A percentile compares a stretch with the other conserved stretches of the same genome.
Conservation (phyloP, 1,139 yeast genomes). For the Blastobotrys aristatus region DNA sequence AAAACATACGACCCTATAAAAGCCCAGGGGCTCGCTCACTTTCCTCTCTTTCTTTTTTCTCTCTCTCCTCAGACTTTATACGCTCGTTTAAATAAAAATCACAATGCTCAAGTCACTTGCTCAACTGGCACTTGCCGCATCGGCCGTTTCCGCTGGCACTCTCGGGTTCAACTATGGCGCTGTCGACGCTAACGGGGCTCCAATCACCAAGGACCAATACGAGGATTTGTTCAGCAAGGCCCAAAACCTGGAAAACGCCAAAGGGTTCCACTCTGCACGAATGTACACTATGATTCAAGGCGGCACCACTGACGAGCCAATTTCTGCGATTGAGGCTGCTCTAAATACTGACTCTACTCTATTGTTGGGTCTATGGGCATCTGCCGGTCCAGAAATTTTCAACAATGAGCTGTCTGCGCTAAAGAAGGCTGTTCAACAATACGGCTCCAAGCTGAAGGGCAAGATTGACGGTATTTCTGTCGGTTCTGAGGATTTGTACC, state of each 20-base stretch:
- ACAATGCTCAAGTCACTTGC: background rate
- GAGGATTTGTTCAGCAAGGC: conserved; percentile 25
- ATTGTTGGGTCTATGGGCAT: conserved; percentile 32
- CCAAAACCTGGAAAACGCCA: conserved; percentile 17
- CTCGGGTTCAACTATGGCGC: conserved; percentile 27
- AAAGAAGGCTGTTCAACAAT: conserved; percentile 24
- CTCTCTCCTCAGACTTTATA: background rate
- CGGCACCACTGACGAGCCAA: conserved; percentile 29
- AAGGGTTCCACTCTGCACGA: conserved; percentile 25
- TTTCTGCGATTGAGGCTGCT: conserved; percentile 31
- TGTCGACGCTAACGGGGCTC: conserved; percentile 22
- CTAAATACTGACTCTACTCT: conserved; percentile 31
- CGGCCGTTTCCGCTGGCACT: conserved; percentile 36
- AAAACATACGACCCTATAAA: too few relatives aligned
- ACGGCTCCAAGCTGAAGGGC: conserved; percentile 21
- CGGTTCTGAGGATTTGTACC: conserved; percentile 89
- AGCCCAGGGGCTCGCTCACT: background rate
- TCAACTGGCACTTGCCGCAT: conserved; percentile 43
- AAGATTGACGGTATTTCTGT: conserved; percentile 66
- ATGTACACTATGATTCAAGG: conserved; percentile 27
- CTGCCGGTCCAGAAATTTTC: conserved; percentile 29
- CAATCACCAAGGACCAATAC: conserved; percentile 24
- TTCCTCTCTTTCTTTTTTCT: background rate
- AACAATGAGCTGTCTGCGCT: conserved; percentile 31
- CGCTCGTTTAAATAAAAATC: background rate